Base-by-base conservation (phyloP, 306 rosid species). In the Comarum palustre region DNA sequence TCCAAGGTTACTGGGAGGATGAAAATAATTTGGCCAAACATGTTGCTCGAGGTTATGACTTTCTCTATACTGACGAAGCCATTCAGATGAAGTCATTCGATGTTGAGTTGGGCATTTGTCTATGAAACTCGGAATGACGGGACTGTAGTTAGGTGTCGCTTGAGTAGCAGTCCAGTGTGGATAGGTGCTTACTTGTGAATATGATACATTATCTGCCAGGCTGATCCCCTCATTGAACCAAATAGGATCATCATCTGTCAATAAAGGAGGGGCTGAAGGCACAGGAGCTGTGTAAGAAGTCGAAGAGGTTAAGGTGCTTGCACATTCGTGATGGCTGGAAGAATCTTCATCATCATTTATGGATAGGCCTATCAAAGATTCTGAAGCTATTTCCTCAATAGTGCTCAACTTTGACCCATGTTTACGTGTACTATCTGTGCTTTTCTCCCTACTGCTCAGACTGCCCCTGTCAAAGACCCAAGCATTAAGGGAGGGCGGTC, bases 221-320 rank as follows among this genome's bases (percentile, higher is more conserved):
- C 59, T 71, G 59, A 74, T 38, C 62, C 58, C 68, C 57, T 45
- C 77, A 57, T 76, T 65, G 75, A 80, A 86, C 95, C 97, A 90
- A 4, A 80, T 77, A 69, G 88, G 31, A 25, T 57, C 93, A 76
- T 88, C 88, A 58, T 91, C 88, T 2, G 93, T 97, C 68, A 91
- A 65, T n/a, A 86, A 75, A 60, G 99, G 99, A 64, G 99, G 99
- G 55, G 99, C 99, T 70, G 99, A 95, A 74, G 99, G 99, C 51
- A 58, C 14, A 19, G 99, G 97, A 77, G 77, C 60, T 34, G 86
- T 77, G 81, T 89, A 88, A n/a, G 87, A 75, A 62, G 93, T 76
- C 32, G 89, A 75, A 57, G 84, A 36, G 68, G 68, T 68, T 54
- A 31, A 61, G 61, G 69, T 46, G 66, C 71, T 79, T 75, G 87